Evolutionary conservation across 306 rosid species (phyloP).

Genomic region (Prunus salicina): DNA sequence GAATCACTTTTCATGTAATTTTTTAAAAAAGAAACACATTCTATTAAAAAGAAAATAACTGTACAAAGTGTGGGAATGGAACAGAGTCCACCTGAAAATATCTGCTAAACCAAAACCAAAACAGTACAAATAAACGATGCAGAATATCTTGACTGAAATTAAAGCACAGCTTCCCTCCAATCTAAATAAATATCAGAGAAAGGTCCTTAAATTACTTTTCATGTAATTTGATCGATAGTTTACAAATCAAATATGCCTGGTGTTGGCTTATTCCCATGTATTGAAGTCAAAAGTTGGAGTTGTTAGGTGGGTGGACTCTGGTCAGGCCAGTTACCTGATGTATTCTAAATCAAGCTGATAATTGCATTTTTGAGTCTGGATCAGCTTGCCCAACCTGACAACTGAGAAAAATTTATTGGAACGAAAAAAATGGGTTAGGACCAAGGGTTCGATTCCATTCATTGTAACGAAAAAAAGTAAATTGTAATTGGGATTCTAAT

Average conservation of each 20-base stretch:
- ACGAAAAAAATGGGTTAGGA: background rate
- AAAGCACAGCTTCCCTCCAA: background rate
- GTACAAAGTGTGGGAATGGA: background rate
- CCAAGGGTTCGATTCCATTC: background rate
- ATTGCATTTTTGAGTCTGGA: too few species aligned
- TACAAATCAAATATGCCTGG: background rate
- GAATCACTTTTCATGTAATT: background rate
- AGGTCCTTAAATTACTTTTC: background rate
- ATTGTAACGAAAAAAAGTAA: background rate
- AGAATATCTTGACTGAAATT: background rate
- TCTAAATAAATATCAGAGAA: background rate
- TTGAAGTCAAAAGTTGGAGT: background rate
- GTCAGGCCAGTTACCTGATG: too few species aligned
- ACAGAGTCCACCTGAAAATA: background rate
- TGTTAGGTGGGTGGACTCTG: too few species aligned
- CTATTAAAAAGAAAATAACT: background rate
- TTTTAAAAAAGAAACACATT: background rate
- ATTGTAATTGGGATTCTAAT: background rate
- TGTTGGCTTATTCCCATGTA: background rate
- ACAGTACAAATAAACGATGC: background rate
- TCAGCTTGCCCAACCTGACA: too few species aligned
- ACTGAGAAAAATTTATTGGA: too few species aligned
- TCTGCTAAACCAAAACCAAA: background rate
- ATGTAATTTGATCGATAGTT: background rate
- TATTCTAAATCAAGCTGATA: too few species aligned